Conservation (phyloP, 2,329 filamentous ascomycete species). For the Colletotrichum ledebouriae region DNA sequence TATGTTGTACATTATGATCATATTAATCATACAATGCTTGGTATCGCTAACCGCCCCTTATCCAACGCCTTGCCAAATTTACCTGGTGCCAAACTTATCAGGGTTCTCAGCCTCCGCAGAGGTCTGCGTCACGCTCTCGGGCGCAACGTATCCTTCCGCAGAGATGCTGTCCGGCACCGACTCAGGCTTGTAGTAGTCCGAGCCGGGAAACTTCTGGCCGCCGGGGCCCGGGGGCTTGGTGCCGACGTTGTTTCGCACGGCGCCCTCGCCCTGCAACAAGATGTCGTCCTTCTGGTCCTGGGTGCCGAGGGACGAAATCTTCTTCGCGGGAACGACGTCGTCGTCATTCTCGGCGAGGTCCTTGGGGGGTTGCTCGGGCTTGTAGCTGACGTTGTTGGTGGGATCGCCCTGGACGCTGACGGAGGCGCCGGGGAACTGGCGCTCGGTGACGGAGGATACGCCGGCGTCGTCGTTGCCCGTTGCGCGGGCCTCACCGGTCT, state of each 20-base stretch:
- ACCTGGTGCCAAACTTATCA: neutral
- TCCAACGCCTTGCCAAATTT: neutral
- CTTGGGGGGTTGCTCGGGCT: conserved; percentile 50
- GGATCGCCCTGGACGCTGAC: conserved; percentile 58
- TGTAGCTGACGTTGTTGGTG: conserved; percentile 61
- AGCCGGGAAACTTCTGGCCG: conserved; percentile 56
- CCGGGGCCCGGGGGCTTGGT: conserved; percentile 51
- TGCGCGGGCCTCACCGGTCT: conserved; percentile 58
- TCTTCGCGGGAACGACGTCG: conserved; percentile 49
- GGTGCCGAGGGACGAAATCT: conserved; percentile 35
- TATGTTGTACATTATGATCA: conserved; percentile 32
- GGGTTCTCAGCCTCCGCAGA: conserved; percentile 48
- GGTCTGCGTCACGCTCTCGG: conserved; percentile 56
- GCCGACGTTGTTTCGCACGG: conserved; percentile 55
- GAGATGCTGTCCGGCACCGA: conserved; percentile 55
- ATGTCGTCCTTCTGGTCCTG: conserved; percentile 35
- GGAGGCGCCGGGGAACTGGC: conserved; percentile 58
- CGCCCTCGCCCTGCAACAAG: conserved; percentile 52
- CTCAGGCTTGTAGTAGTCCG: conserved; percentile 57
- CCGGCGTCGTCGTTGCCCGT: conserved; percentile 57
- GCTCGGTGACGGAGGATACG: conserved; percentile 56
- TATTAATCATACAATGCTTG: conserved; percentile 24
- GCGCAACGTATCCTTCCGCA: conserved; percentile 55
- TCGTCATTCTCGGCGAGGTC: conserved; percentile 54
- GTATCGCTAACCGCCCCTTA: conserved; percentile 14